Percentiles rank a stretch among this genome's conserved stretches.
phyloP scores from a whole-genome alignment of 129 eudicot species.

The Centrapalus pauciflorus region DNA sequence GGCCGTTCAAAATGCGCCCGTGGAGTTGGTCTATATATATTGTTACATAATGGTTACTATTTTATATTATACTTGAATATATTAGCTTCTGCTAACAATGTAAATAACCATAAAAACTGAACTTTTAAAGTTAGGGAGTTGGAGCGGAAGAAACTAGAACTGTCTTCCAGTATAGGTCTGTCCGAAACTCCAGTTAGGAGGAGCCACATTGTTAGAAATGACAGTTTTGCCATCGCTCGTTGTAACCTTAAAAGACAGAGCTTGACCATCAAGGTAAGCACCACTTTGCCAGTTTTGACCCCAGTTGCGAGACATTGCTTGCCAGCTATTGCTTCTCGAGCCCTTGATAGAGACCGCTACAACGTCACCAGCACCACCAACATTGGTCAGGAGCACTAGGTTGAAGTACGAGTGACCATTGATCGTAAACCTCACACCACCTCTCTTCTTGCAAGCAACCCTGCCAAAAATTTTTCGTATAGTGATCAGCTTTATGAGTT shows the following conservation, averaged over 20 bases:
- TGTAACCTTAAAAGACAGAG: constrained; percentile 57
- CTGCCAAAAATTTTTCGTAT: no score
- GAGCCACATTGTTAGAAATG: constrained; percentile 44
- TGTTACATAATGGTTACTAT: constrained; percentile 12
- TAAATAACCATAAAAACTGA: background rate
- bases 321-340: constrained; percentile 40
- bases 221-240: constrained; percentile 51
- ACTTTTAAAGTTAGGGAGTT: constrained; percentile 9
- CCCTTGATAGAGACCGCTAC: constrained; percentile 45
- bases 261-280: constrained; percentile 46
- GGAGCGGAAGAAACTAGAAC: constrained; percentile 16
- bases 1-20: constrained; percentile 23
- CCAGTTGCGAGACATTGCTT: constrained; percentile 65
- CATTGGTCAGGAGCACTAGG: constrained; percentile 55
- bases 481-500: background rate
- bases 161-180: constrained; percentile 54
- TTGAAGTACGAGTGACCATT: constrained; percentile 73
- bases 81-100: background rate
- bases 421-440: constrained; percentile 65
- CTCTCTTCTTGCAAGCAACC: constrained; percentile 58
- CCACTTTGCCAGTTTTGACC: constrained; percentile 78
- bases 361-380: constrained; percentile 66
- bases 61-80: constrained; percentile 9
- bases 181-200: constrained; percentile 57
- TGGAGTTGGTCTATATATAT: constrained; percentile 3